Evolutionary conservation across 2,329 filamentous ascomycete genomes (phyloP), one percentile per base, ranked within the genome.

Genomic region (Endothia cerciana): DNA sequence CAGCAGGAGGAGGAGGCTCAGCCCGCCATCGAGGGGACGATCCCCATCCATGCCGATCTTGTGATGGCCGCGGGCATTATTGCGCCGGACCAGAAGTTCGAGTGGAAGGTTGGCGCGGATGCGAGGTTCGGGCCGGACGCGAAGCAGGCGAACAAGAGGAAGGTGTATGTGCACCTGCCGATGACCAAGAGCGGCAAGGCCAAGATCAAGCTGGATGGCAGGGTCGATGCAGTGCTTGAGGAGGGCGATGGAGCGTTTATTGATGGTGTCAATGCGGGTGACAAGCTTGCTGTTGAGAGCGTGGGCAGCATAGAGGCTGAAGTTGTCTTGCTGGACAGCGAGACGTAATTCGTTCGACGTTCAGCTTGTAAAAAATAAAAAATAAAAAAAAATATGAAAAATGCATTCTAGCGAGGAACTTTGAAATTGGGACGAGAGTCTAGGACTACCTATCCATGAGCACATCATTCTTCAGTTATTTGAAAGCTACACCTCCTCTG

Each of bases 181-280:
- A 94, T 94, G 91, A 89, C 89, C 79, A 36, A 36, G 33, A 36
- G 33, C 8, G 33, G 33, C 33, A 8, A 83, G 70, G 85, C 91
- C 45, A 92, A 87, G 81, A 87, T 97, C 67, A 85, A 85, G 70
- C 80, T 89, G 72, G 91, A 84, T 73, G 87, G 87, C 1, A 80
- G 88, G 65, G 88, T 91, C 55, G 87, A 91, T 69, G 85, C 86
- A 0, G 80, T 91, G 19, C 75, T 96, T 22, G 81, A 79, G 0
- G 93, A 96, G 77, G 93, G 93, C 0, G 93, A 97, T 77, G 92
- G 92, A 19, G 91, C 91, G 1, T 95, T 92, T 77, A 80, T 96
- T 7, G 87, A 89, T 7, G 77, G 78, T 17, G 83, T 92, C 13
- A 85, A 84, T 71, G 85, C 83, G 11, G 89, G 89, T 0, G 89